Percentiles rank a stretch among this genome's conserved stretches.
phyloP scores from a whole-genome alignment of 1,284 basidiomycete genomes.

The Lignosus rhinocerotis region DNA sequence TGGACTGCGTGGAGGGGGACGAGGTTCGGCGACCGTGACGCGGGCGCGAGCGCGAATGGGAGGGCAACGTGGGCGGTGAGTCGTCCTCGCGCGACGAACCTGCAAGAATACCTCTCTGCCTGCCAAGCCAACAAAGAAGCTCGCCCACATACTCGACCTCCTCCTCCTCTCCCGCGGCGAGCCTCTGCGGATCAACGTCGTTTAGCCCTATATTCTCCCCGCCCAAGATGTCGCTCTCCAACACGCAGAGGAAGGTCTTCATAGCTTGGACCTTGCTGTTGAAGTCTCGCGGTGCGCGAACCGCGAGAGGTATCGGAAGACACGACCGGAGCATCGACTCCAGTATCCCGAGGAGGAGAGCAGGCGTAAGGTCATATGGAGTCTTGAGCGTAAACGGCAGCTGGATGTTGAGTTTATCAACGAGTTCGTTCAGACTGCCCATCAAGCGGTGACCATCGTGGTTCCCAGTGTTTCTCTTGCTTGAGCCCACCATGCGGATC shows the following conservation, averaged over 20 bases:
- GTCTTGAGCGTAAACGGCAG: constrained; percentile 46
- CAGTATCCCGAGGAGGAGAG: constrained; percentile 64
- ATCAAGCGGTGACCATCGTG: constrained; percentile 24
- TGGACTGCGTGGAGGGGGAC: constrained; percentile 40
- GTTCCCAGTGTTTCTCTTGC: background rate
- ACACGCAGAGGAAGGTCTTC: constrained; percentile 76
- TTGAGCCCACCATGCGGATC: background rate
- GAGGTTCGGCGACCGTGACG: constrained; percentile 9
- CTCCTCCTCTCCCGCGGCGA: constrained; percentile 61
- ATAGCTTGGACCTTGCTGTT: constrained; percentile 55
- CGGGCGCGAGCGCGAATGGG: background rate
- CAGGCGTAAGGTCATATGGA: constrained; percentile 71
- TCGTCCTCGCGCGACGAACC: constrained; percentile 10
- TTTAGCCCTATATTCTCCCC: constrained; percentile 59
- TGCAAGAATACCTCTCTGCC: constrained; percentile 42
- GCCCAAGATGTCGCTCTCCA: constrained; percentile 65
- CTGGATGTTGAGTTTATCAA: constrained; percentile 51
- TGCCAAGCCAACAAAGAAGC: constrained; percentile 65
- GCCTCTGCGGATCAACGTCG: constrained; percentile 58
- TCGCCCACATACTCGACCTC: constrained; percentile 65
- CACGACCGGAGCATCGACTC: constrained; percentile 55
- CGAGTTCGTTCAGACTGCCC: constrained; percentile 44
- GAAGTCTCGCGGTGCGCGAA: constrained; percentile 42
- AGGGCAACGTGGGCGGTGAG: constrained; percentile 3
- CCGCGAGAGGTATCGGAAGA: constrained; percentile 44